Base-by-base conservation (phyloP, 495 filamentous ascomycete species). In the Cercophora sp. region DNA sequence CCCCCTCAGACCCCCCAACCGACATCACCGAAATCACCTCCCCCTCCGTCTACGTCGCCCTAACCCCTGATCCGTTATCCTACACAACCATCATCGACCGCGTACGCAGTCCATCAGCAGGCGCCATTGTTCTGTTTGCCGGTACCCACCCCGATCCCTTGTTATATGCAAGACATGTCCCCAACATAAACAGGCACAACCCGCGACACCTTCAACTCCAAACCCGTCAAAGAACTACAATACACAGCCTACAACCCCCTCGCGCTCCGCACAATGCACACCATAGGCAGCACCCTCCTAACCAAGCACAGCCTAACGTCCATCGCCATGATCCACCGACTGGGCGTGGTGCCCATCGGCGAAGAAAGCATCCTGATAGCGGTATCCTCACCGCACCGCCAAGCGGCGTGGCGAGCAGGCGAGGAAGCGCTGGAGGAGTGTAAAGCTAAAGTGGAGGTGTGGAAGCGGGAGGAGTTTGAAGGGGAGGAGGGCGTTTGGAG, bases 321-420 rank as follows among this genome's bases (percentile, higher is more conserved):
- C 0, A 84, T 97, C 44, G 80, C 83, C 34, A 88, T 97, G 63
- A 75, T 86, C 39, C 93, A 98, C 68, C 79, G 93, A n/a, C 75
- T 98, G 6, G 93, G 93, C 0, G 72, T 77, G 13, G 91, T 96
- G 4, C 89, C 89, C 2, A 82, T 98, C 32, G 84, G 82, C 5
- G 91, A 97, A 68, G 91, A 95, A 64, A 94, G 89, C 59, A 92
- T 98, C 58, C 72, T 92, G 53, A 89, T 98, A 65, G 89, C 89
- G 8, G 88, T 97, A 11, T 87, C 86, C 44, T 75, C 86, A 19
- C 82, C 87, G 36, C 93, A 98, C 77, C 79, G 93, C n/a, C 80
- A 84, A 59, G 87, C 87, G 36, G 93, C 88, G 31, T 98, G 91
- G 91, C 71, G 73, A 57, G 94, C 84, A 0, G 93, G 89, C 0